Conservation (phyloP, 208 protist genomes). For the Leishmania turanica region DNA sequence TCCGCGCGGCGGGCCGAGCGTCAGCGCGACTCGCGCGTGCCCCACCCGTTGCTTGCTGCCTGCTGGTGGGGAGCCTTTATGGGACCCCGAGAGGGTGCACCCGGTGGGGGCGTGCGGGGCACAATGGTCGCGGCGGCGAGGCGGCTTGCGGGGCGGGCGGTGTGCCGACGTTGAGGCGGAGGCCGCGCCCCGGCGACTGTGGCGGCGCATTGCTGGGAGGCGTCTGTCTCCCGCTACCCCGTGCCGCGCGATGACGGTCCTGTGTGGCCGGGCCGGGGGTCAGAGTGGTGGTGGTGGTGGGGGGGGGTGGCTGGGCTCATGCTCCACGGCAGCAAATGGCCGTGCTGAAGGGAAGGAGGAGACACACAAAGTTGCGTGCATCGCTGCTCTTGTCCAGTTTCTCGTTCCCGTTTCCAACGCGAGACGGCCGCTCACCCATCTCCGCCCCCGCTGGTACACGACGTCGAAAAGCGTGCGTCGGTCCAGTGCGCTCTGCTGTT, state of each 20-base stretch:
- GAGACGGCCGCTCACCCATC: no score
- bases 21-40: background rate
- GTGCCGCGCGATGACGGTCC: background rate
- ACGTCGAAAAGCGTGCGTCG: background rate
- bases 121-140: background rate
- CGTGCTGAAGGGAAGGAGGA: background rate
- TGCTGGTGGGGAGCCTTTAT: background rate
- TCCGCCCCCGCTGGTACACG: no score
- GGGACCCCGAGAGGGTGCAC: background rate
- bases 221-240: no score
- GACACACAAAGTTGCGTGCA: background rate
- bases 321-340: background rate
- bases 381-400: conserved; percentile 1
- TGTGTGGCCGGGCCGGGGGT: background rate
- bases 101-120: background rate
- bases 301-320: background rate
- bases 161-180: background rate
- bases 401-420: background rate
- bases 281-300: background rate
- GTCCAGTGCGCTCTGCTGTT: background rate
- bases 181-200: background rate
- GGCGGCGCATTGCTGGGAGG: background rate
- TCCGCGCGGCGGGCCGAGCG: background rate
- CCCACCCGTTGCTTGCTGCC: background rate
- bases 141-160: background rate